Evolutionary conservation across 2,329 filamentous ascomycete genomes (phyloP).

Genomic region (Venturia asperata): DNA sequence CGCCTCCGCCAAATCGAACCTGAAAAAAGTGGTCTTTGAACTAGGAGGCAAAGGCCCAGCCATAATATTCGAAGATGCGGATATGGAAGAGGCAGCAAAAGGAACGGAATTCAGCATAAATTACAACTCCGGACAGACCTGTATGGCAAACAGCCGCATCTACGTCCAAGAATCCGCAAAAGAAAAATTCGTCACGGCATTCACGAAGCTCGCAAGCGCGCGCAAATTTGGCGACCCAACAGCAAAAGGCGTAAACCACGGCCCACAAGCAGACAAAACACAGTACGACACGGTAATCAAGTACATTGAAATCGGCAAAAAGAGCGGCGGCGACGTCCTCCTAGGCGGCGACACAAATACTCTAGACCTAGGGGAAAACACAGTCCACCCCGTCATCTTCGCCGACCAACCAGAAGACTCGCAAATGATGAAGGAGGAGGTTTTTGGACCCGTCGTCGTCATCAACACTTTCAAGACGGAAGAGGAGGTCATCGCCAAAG

Average conservation of each 20-base stretch:
- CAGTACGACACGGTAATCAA: conserved; percentile 38
- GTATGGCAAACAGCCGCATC: conserved; percentile 27
- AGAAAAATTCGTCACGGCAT: conserved; percentile 38
- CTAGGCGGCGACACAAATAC: conserved; percentile 25
- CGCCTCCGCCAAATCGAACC: conserved; percentile 11
- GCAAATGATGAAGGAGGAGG: conserved; percentile 28
- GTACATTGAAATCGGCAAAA: conserved; percentile 14
- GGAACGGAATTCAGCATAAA: conserved; percentile 18
- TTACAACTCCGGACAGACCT: conserved; percentile 24
- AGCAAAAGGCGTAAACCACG: conserved; percentile 28
- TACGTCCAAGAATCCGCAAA: conserved; percentile 31
- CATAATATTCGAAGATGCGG: conserved; percentile 22
- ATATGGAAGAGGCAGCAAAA: conserved; percentile 19
- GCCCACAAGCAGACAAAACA: conserved; percentile 45
- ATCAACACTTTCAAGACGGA: conserved; percentile 27
- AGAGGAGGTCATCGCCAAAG: conserved; percentile 29
- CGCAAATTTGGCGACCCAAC: conserved; percentile 27
- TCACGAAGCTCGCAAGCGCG: conserved; percentile 31
- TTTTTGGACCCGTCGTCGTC: conserved; percentile 29
- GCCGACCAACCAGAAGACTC: conserved; percentile 21
- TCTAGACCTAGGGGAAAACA: conserved; percentile 20
- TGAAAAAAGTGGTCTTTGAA: conserved; percentile 21
- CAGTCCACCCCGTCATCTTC: conserved; percentile 26
- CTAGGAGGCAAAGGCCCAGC: conserved; percentile 22
- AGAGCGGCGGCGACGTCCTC: conserved; percentile 27